phyloP scores from a whole-genome alignment of 106 monocot species.

The Dendrobium catenatum region DNA sequence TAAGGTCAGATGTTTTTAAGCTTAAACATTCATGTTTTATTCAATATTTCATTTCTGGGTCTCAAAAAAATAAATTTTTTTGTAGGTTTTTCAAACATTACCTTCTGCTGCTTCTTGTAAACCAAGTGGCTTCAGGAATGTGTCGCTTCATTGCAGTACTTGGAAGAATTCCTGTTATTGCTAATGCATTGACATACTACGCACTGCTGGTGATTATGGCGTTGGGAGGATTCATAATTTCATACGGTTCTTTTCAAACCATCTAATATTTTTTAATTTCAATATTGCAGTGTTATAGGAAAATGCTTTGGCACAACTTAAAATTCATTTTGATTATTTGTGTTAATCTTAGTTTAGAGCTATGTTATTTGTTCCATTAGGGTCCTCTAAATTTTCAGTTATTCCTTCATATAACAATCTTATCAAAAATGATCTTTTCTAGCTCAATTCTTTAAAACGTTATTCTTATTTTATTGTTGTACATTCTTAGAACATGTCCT shows the following conservation, averaged over 20 bases:
- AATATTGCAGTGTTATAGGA: too few relatives aligned
- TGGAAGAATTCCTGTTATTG: slow-evolving; percentile 46
- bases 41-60: background rate
- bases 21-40: background rate
- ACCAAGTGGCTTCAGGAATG: slow-evolving; percentile 56
- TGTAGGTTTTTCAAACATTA: slow-evolving; percentile 67
- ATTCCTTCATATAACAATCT: too few relatives aligned
- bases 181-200: slow-evolving; percentile 55
- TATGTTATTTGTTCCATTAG: too few relatives aligned
- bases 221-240: slow-evolving; percentile 64
- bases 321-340: too few relatives aligned
- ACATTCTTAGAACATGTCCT: too few relatives aligned
- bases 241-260: slow-evolving; percentile 25
- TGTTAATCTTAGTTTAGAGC: too few relatives aligned
- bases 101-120: slow-evolving; percentile 33
- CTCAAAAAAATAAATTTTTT: too few relatives aligned
- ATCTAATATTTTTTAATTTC: background rate
- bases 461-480: too few relatives aligned
- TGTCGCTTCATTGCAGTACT: slow-evolving; percentile 54
- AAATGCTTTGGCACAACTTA: background rate
- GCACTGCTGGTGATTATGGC: slow-evolving; percentile 39
- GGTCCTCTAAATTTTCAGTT: too few relatives aligned
- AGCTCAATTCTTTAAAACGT: too few relatives aligned
- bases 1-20: background rate
- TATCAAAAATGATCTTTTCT: too few relatives aligned